Percentiles rank a stretch among this genome's conserved stretches.
phyloP scores from a whole-genome alignment of 2,329 filamentous ascomycete genomes.

The Sporothrix pallida region DNA sequence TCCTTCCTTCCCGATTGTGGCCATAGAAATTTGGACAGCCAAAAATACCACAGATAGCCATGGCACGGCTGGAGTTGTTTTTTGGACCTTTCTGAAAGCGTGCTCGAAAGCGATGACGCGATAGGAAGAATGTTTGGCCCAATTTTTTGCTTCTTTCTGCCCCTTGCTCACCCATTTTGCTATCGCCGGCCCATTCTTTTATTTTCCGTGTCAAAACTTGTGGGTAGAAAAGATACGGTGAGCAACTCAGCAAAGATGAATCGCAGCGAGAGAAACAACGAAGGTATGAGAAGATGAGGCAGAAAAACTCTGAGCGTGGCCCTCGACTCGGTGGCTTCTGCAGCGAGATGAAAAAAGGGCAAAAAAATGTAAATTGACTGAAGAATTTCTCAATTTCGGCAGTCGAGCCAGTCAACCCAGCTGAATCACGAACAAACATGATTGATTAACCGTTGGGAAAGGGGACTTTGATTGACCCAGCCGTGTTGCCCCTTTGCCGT shows the following conservation, averaged over 20 bases:
- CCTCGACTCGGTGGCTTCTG: constrained; percentile 20
- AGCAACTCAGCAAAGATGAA: constrained; percentile 11
- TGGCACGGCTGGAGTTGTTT: not conserved
- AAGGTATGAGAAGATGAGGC: not conserved
- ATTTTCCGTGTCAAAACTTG: constrained; percentile 7
- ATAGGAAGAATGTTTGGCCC: constrained; percentile 27
- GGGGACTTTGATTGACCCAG: not conserved
- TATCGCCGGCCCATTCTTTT: constrained; percentile 9
- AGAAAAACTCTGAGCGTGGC: not conserved
- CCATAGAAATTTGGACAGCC: not conserved
- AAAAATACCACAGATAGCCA: not conserved
- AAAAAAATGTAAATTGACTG: not conserved
- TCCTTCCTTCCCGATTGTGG: not conserved
- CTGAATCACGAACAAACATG: not conserved
- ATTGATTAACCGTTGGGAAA: not conserved
- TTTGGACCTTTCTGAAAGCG: not conserved
- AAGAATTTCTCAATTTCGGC: constrained; percentile 2
- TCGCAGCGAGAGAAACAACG: constrained; percentile 29
- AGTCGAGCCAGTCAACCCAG: not conserved
- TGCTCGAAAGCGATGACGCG: constrained; percentile 9
- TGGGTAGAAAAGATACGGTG: constrained; percentile 17
- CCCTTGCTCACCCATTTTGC: constrained; percentile 12
- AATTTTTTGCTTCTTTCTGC: not conserved
- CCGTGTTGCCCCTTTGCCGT: constrained; percentile 14
- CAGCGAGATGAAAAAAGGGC: constrained; percentile 2